Evolutionary conservation across 1,284 basidiomycete species (phyloP).

Genomic region (Boletus sp.): DNA sequence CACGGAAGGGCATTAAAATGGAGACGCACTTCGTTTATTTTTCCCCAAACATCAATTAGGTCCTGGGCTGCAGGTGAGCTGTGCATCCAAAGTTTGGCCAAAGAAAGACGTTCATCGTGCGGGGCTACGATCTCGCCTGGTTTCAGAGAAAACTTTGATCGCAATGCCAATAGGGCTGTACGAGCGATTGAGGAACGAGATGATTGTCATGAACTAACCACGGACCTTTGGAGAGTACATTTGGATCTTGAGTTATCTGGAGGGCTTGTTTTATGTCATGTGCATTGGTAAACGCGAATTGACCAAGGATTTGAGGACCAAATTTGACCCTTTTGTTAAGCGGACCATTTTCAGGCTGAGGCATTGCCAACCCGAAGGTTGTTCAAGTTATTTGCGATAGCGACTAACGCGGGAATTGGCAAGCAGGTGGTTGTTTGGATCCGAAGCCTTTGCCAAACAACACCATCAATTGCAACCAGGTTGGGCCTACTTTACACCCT

Average conservation of each 20-base stretch:
- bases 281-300: constrained; percentile 17
- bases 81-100: constrained; percentile 61
- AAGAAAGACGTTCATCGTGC: constrained; percentile 54
- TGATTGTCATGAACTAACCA: neutral
- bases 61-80: constrained; percentile 51
- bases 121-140: constrained; percentile 30
- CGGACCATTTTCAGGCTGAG: constrained; percentile 1
- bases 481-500: no score
- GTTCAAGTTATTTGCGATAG: no score
- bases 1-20: constrained; percentile 4
- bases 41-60: constrained; percentile 61
- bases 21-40: constrained; percentile 42
- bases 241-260: constrained; percentile 16
- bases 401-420: no score
- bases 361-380: constrained; percentile 16
- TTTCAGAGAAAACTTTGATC: constrained; percentile 29
- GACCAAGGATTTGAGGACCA: neutral
- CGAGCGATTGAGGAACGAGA: neutral
- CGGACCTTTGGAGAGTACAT: constrained; percentile 27
- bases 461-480: neutral
- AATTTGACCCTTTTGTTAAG: constrained; percentile 17
- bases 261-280: constrained; percentile 27
- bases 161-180: constrained; percentile 44
- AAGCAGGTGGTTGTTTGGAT: constrained; percentile 29
- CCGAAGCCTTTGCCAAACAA: constrained; percentile 29